Evolutionary conservation across 306 rosid species (phyloP).

Genomic region (Quercus agrifolia): DNA sequence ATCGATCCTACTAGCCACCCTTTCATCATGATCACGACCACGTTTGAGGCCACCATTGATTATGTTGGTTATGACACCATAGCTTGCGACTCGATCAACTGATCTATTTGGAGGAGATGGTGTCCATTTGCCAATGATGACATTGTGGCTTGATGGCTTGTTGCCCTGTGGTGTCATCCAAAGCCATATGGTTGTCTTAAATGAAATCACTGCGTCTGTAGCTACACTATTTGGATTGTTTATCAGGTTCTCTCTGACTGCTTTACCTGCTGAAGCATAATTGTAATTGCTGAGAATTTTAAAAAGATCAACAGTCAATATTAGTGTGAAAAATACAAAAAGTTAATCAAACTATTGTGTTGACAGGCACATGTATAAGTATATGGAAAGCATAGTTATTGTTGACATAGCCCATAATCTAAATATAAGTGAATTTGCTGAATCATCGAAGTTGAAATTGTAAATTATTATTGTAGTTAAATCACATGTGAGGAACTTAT

Average conservation of each 20-base stretch:
- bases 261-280: constrained; percentile 49
- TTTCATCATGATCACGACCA: constrained; percentile 18
- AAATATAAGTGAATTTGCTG: too few species aligned
- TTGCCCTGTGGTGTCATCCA: constrained; percentile 60
- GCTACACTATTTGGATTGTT: constrained; percentile 57
- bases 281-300: constrained; percentile 43
- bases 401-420: too few species aligned
- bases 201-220: constrained; percentile 37
- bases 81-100: constrained; percentile 38
- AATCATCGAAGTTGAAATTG: too few species aligned
- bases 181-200: constrained; percentile 66
- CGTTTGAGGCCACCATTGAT: constrained; percentile 54
- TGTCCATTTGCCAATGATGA: constrained; percentile 39
- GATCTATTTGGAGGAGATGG: constrained; percentile 30
- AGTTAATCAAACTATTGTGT: too few species aligned
- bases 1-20: constrained; percentile 37
- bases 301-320: background rate
- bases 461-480: too few species aligned
- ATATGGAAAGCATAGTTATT: too few species aligned
- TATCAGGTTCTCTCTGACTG: constrained; percentile 43
- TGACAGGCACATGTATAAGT: too few species aligned
- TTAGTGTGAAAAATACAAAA: too few species aligned
- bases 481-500: too few species aligned
- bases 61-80: constrained; percentile 47
- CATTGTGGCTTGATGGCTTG: constrained; percentile 60